These are phyloP conservation scores for Decorospora gaudefroyi DNA, from an alignment of 2,329 filamentous ascomycete species.

Conservation along the genomic window DNA sequence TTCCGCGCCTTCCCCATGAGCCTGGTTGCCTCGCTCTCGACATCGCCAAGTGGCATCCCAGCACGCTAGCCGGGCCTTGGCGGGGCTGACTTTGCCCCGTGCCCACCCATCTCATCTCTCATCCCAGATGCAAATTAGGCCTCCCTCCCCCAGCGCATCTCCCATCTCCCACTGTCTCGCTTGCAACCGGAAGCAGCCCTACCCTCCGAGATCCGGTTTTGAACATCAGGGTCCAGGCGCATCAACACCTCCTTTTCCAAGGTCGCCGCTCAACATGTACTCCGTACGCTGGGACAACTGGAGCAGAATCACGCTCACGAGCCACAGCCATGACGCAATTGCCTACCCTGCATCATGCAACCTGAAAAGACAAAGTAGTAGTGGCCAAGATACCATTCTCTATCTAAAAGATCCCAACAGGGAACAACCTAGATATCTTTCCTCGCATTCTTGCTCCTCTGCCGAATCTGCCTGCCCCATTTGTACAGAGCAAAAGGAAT, in stretches of 20 bases:
- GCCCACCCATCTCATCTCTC: neutral
- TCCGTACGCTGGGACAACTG: too few species aligned
- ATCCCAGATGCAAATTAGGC: neutral
- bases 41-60: neutral
- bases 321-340: too few species aligned
- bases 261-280: neutral
- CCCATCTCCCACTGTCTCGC: too few species aligned
- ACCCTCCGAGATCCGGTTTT: neutral
- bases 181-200: slow-evolving; percentile 3
- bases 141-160: too few species aligned
- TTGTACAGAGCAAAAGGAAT: slow-evolving; percentile 54
- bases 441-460: slow-evolving; percentile 49
- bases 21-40: neutral
- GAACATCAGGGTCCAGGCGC: slow-evolving; percentile 4
- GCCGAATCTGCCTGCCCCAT: slow-evolving; percentile 49
- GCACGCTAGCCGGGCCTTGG: neutral
- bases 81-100: neutral
- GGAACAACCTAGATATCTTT: slow-evolving; percentile 52
- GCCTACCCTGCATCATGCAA: too few species aligned
- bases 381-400: too few species aligned
- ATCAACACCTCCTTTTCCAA: neutral
- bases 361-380: too few species aligned
- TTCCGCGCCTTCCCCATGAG: neutral
- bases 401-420: too few species aligned
- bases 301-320: too few species aligned